Evolutionary conservation across 805 yeast genomes (phyloP).

Genomic region (Pichia gijzeniarum): DNA sequence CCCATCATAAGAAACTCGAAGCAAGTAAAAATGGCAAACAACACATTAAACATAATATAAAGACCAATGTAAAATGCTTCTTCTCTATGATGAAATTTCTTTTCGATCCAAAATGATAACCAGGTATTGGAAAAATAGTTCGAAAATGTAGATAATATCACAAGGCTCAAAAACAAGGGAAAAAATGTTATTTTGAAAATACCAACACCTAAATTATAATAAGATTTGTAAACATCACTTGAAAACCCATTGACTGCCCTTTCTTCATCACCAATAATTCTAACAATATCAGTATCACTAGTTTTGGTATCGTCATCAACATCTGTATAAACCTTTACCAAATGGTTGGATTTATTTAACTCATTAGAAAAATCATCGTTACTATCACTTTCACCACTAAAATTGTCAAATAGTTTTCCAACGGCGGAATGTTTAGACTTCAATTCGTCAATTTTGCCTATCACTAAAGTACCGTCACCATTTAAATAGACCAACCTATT

Average conservation of each 20-base stretch:
- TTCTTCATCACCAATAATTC: conserved; percentile 44
- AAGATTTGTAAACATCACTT: conserved; percentile 41
- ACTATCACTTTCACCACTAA: conserved; percentile 17
- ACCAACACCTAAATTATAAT: conserved; percentile 52
- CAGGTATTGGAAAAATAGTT: conserved; percentile 62
- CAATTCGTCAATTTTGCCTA: conserved; percentile 57
- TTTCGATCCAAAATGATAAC: conserved; percentile 76
- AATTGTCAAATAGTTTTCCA: conserved; percentile 33
- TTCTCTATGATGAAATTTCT: conserved; percentile 40
- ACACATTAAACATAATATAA: conserved; percentile 53
- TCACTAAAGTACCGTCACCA: conserved; percentile 51
- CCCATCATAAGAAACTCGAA: conserved; percentile 41
- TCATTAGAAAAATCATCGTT: conserved; percentile 3
- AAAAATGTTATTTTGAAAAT: conserved; percentile 31
- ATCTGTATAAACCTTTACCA: conserved; percentile 14
- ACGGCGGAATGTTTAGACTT: conserved; percentile 32
- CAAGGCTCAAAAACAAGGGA: conserved; percentile 19
- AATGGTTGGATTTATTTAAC: neutral
- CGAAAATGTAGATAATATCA: conserved; percentile 40
- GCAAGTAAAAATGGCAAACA: conserved; percentile 39
- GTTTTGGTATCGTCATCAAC: conserved; percentile 10
- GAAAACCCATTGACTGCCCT: conserved; percentile 51
- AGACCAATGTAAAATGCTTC: conserved; percentile 66
- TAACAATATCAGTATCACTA: conserved; percentile 19
- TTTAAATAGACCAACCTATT: conserved; percentile 61